These are phyloP conservation scores for Sparassis latifolia DNA, from an alignment of 1,284 basidiomycete species.

Conservation along the genomic window DNA sequence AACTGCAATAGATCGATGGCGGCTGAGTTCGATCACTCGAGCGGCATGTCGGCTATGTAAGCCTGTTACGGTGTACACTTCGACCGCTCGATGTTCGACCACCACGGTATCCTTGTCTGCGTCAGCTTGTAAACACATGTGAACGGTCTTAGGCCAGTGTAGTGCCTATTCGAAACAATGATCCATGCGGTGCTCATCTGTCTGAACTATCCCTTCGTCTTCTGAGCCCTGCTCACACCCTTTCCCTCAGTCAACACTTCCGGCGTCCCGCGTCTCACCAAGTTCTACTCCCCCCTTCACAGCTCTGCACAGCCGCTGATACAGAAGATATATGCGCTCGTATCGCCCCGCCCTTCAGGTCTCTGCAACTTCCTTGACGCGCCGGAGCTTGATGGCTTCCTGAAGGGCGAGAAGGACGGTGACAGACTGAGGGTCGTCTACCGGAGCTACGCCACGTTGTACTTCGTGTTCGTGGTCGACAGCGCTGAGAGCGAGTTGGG, in stretches of 20 bases:
- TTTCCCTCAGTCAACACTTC: slow-evolving; percentile 68
- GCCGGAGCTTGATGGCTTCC: slow-evolving; percentile 77
- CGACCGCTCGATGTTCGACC: too few relatives aligned
- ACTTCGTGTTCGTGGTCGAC: slow-evolving; percentile 97
- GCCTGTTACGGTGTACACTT: too few relatives aligned
- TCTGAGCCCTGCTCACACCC: neutral
- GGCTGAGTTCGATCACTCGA: too few relatives aligned
- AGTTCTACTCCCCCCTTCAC: slow-evolving; percentile 90
- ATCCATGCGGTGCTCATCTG: slow-evolving; percentile 85
- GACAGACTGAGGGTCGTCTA: slow-evolving; percentile 76
- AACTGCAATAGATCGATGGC: too few relatives aligned
- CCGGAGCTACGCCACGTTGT: slow-evolving; percentile 89
- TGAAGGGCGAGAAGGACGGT: slow-evolving; percentile 43
- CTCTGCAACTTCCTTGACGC: slow-evolving; percentile 94
- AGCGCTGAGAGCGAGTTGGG: slow-evolving; percentile 94
- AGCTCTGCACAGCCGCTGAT: slow-evolving; percentile 70
- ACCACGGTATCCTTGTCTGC: too few relatives aligned
- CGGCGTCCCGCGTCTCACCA: slow-evolving; percentile 88
- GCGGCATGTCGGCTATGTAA: too few relatives aligned
- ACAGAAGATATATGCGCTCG: slow-evolving; percentile 80
- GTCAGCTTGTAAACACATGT: too few relatives aligned
- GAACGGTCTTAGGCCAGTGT: too few relatives aligned
- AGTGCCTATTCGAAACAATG: slow-evolving; percentile 38
- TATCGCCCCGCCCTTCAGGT: slow-evolving; percentile 68
- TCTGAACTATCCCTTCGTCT: slow-evolving; percentile 14